phyloP scores from a whole-genome alignment of 805 yeast species.

The Starmerella stigmatis region DNA sequence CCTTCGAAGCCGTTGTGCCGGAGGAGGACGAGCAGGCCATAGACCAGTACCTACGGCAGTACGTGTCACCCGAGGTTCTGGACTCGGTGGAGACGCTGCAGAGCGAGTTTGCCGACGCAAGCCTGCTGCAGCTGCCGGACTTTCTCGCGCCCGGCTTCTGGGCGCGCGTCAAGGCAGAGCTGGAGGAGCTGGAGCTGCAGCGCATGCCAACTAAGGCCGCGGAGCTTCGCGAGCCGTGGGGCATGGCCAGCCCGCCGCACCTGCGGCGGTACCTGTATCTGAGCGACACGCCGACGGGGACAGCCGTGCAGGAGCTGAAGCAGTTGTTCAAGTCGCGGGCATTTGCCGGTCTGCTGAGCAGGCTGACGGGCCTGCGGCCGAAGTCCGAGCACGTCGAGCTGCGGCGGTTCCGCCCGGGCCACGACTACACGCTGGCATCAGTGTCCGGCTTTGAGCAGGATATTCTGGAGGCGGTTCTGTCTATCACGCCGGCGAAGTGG shows the following conservation, averaged over 20 bases:
- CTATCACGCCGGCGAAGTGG: conserved; percentile 84
- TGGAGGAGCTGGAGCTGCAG: conserved; percentile 44
- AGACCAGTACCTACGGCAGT: conserved; percentile 40
- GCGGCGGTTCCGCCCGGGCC: conserved; percentile 89
- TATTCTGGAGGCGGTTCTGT: conserved; percentile 67
- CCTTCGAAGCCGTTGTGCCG: conserved; percentile 25
- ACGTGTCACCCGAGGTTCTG: conserved; percentile 46
- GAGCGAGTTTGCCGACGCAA: conserved; percentile 50
- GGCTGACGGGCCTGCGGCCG: conserved; percentile 49
- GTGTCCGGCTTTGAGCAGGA: conserved; percentile 37
- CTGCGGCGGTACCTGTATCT: conserved; percentile 78
- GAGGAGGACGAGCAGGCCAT: conserved; percentile 43
- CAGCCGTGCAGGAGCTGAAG: conserved; percentile 33
- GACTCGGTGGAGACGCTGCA: conserved; percentile 36
- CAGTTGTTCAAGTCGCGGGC: conserved; percentile 50
- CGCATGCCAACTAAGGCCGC: conserved; percentile 15
- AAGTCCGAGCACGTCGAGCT: conserved; percentile 58
- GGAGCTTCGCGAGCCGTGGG: conserved; percentile 53
- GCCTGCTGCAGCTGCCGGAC: conserved; percentile 54
- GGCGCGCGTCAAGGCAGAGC: conserved; percentile 35
- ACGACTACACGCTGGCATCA: conserved; percentile 86
- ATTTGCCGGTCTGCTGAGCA: conserved; percentile 59
- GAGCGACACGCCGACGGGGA: conserved; percentile 37
- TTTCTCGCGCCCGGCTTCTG: conserved; percentile 54
- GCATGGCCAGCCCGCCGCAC: conserved; percentile 85